Conservation (phyloP, 2,329 filamentous ascomycete genomes). For the Ascochyta pisi region DNA sequence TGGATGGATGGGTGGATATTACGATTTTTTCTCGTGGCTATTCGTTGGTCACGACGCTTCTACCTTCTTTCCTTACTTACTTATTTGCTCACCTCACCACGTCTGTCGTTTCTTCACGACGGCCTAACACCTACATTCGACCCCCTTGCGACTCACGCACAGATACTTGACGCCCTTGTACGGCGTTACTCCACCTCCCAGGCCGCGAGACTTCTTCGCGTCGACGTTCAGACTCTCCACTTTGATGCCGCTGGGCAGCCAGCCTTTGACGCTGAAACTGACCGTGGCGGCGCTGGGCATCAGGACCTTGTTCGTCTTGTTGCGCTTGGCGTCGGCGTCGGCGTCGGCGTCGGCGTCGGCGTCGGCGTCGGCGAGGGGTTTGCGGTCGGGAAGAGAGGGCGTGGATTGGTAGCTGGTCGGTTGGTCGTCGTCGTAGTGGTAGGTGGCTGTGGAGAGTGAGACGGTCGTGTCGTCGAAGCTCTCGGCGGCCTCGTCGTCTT, state of each 20-base stretch:
- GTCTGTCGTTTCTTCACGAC: too few relatives aligned
- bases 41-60: too few relatives aligned
- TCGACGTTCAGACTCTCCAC: constrained; percentile 69
- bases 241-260: constrained; percentile 69
- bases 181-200: constrained; percentile 88
- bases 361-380: constrained; percentile 8
- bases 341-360: constrained; percentile 50
- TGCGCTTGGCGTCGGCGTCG: constrained; percentile 59
- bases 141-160: constrained; percentile 69
- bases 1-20: too few relatives aligned
- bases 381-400: neutral
- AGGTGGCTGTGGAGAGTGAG: constrained; percentile 31
- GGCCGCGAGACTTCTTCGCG: constrained; percentile 79
- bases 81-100: too few relatives aligned
- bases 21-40: too few relatives aligned
- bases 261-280: constrained; percentile 64
- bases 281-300: constrained; percentile 58
- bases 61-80: too few relatives aligned
- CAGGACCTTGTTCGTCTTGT: constrained; percentile 63
- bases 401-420: constrained; percentile 39
- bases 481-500: constrained; percentile 53
- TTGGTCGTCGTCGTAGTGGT: constrained; percentile 43
- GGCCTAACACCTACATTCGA: constrained; percentile 51
- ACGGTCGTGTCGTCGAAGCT: constrained; percentile 45
- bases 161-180: constrained; percentile 99